Evolutionary conservation across 805 yeast species (phyloP).

Genomic region (Candida broadrunensis): DNA sequence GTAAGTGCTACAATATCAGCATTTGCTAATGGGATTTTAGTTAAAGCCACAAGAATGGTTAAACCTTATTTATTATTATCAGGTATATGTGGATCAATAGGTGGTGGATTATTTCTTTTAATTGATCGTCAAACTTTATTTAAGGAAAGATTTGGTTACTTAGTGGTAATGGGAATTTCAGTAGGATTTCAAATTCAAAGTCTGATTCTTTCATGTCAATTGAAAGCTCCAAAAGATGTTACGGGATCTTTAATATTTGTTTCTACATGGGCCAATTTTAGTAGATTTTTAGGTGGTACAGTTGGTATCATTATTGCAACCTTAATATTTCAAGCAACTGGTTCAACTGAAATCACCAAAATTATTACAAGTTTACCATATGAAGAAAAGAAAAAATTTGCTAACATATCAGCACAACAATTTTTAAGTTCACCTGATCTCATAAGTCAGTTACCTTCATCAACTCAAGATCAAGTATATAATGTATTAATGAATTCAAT

Average conservation of each 20-base stretch:
- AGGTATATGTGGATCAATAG: constrained; percentile 28
- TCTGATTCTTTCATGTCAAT: constrained; percentile 31
- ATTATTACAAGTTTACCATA: constrained; percentile 5
- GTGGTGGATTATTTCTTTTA: constrained; percentile 29
- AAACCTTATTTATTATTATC: constrained; percentile 29
- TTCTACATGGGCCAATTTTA: constrained; percentile 32
- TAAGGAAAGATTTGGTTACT: constrained; percentile 26
- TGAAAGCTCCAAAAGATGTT: constrained; percentile 32
- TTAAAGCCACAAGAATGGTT: constrained; percentile 23
- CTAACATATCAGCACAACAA: constrained; percentile 10
- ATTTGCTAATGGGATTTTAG: constrained; percentile 26
- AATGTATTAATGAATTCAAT: constrained; percentile 36
- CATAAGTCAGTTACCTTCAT: constrained; percentile 21
- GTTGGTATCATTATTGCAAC: constrained; percentile 30
- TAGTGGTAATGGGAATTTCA: constrained; percentile 31
- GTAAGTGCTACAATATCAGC: constrained; percentile 31
- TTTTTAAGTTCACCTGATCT: constrained; percentile 11
- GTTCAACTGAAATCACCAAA: constrained; percentile 12
- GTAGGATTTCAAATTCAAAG: constrained; percentile 37
- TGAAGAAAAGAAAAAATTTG: constrained; percentile 3
- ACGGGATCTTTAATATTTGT: constrained; percentile 35
- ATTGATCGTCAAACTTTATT: constrained; percentile 19
- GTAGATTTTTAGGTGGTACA: constrained; percentile 30
- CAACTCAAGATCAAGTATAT: constrained; percentile 17
- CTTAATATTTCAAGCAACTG: constrained; percentile 22